Percentiles rank a stretch among this genome's conserved stretches.
These are phyloP conservation scores for Hericium alpestre DNA, from an alignment of 768 basidiomycete species.

Conservation along the genomic window DNA sequence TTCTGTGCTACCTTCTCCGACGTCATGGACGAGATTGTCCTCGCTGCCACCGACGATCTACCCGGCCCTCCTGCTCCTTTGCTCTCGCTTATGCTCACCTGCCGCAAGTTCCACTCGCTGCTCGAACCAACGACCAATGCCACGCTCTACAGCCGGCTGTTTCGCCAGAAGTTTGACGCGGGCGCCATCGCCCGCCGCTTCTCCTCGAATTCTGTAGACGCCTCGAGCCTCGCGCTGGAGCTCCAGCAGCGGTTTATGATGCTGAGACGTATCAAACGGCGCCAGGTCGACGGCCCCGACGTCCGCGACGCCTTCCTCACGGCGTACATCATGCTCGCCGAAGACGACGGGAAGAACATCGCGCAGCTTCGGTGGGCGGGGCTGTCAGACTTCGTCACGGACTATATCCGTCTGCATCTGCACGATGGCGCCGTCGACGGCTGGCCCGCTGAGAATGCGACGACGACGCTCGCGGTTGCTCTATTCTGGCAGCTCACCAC, in stretches of 20 bases:
- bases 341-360: slow-evolving; percentile 9
- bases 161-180: slow-evolving; percentile 56
- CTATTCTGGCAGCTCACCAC: slow-evolving; percentile 10
- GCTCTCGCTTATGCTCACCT: slow-evolving; percentile 45
- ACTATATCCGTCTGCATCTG: slow-evolving; percentile 3
- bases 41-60: slow-evolving; percentile 32
- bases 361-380: slow-evolving; percentile 2
- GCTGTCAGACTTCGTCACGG: slow-evolving; percentile 4
- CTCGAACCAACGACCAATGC: slow-evolving; percentile 46
- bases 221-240: slow-evolving; percentile 34
- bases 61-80: slow-evolving; percentile 46
- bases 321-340: slow-evolving; percentile 12
- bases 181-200: slow-evolving; percentile 38
- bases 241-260: slow-evolving; percentile 8
- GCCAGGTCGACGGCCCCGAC: slow-evolving; percentile 1
- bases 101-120: slow-evolving; percentile 35
- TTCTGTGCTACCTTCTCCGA: slow-evolving; percentile 33
- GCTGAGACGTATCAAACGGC: slow-evolving; percentile 1
- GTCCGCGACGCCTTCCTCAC: slow-evolving; percentile 3
- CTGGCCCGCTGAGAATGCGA: slow-evolving; percentile 9
- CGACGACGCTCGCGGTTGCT: slow-evolving; percentile 9
- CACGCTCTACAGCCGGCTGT: slow-evolving; percentile 63
- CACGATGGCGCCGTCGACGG: slow-evolving; percentile 1
- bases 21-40: slow-evolving; percentile 69
- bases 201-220: slow-evolving; percentile 27